phyloP scores from a whole-genome alignment of 1,284 basidiomycete genomes.

The Rhodotorula sp. region DNA sequence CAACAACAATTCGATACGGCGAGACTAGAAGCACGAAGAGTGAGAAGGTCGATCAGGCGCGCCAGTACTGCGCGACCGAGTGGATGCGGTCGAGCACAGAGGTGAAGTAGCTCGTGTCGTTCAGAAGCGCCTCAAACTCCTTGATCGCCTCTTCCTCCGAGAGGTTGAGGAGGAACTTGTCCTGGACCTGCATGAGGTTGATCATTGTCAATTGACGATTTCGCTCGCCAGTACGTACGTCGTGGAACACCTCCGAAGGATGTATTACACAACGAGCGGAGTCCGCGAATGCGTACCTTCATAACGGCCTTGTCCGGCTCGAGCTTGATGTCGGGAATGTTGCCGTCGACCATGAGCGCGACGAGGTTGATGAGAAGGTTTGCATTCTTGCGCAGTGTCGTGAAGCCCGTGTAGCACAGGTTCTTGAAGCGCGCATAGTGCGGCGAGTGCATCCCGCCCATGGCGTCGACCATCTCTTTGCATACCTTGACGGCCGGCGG shows the following conservation, averaged over 20 bases:
- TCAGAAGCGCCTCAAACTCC: constrained; percentile 88
- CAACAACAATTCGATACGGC: too few relatives aligned
- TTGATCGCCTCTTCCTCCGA: constrained; percentile 96
- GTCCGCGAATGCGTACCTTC: constrained; percentile 51
- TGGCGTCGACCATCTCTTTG: constrained; percentile 99
- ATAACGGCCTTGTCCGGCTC: constrained; percentile 63
- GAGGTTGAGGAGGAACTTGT: constrained; percentile 92
- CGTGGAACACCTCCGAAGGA: too few relatives aligned
- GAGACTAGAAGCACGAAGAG: too few relatives aligned
- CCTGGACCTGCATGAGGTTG: constrained; percentile 75
- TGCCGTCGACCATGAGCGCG: constrained; percentile 95
- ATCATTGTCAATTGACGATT: too few relatives aligned
- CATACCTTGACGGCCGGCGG: constrained; percentile 98
- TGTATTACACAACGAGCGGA: too few relatives aligned
- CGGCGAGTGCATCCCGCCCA: constrained; percentile 90
- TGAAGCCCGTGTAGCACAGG: constrained; percentile 94
- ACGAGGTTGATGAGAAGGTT: constrained; percentile 96
- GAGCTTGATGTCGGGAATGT: constrained; percentile 94
- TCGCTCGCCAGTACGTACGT: too few relatives aligned
- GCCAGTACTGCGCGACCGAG: constrained; percentile 40
- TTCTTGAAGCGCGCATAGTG: constrained; percentile 95
- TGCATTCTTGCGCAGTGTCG: constrained; percentile 91
- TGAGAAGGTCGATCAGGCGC: background rate
- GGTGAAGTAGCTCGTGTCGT: constrained; percentile 92
- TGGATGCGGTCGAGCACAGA: constrained; percentile 91